A percentile compares a stretch with the other conserved stretches of the same genome.
Evolutionary conservation across 352 stramenopile genomes (phyloP).

Genomic region (Blastocystis sp.): DNA sequence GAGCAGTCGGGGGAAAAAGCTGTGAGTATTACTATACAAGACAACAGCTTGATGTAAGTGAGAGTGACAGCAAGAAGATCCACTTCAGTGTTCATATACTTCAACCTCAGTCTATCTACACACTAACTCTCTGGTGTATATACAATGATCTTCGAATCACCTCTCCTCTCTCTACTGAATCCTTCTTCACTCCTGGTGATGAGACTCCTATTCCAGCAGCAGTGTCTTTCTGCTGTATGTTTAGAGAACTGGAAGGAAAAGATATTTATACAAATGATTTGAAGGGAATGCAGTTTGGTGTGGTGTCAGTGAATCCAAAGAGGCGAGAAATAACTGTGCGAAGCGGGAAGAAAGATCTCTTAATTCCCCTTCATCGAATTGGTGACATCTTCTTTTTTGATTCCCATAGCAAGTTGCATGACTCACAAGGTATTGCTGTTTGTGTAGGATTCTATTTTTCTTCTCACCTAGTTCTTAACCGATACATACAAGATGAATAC

Average conservation of each 20-base stretch:
- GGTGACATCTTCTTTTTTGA: background rate
- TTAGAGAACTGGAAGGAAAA: background rate
- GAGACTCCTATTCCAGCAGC: background rate
- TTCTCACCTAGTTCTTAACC: background rate
- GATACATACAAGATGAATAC: background rate
- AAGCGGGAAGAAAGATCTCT: background rate
- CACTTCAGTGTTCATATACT: no score
- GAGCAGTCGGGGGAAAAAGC: no score
- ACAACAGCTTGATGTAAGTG: no score
- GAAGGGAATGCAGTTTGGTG: background rate
- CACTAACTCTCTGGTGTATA: background rate
- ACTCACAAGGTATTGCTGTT: background rate
- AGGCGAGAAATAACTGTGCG: background rate
- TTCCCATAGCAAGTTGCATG: background rate
- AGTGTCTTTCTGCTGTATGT: background rate
- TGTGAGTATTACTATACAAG: no score
- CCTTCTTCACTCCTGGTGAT: background rate
- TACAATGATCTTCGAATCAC: background rate
- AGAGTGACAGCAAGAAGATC: no score
- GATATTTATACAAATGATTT: background rate
- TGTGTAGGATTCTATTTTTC: background rate
- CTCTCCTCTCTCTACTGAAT: background rate
- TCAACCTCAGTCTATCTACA: background rate
- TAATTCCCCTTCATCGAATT: background rate
- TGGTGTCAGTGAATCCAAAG: background rate